These are phyloP conservation scores for Brassica juncea DNA, from an alignment of 345 rosid genomes.

Conservation along the genomic window DNA sequence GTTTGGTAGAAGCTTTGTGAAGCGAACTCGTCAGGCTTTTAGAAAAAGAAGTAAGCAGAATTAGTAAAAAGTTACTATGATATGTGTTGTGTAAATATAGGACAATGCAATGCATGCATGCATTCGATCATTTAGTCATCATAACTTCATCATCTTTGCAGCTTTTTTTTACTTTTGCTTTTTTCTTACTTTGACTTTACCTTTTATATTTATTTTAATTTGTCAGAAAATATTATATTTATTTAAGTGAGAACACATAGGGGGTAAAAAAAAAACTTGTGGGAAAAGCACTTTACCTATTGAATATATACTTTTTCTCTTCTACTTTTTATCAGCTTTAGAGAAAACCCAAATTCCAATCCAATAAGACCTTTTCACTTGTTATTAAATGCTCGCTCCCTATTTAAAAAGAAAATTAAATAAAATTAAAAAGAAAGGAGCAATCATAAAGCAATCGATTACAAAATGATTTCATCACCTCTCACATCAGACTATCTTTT, in stretches of 20 bases:
- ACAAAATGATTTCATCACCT: conserved; percentile 50
- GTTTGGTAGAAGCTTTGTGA: neutral
- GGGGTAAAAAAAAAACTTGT: conserved; percentile 11
- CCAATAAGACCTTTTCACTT: conserved; percentile 7
- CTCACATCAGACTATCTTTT: conserved; percentile 48
- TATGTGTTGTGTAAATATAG: conserved; percentile 23
- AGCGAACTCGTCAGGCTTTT: neutral
- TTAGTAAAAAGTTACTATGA: conserved; percentile 26
- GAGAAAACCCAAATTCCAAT: conserved; percentile 26
- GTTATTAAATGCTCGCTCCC: conserved; percentile 25
- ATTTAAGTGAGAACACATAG: conserved; percentile 26
- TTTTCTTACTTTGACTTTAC: conserved; percentile 42
- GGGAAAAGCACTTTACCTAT: conserved; percentile 42
- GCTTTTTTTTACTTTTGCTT: conserved; percentile 39
- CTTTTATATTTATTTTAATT: conserved; percentile 11
- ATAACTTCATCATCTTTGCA: conserved; percentile 41
- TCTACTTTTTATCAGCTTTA: conserved; percentile 31
- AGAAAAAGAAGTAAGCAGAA: conserved; percentile 26
- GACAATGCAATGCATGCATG: conserved; percentile 44
- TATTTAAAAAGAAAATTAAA: neutral
- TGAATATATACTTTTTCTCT: conserved; percentile 21
- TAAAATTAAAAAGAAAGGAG: conserved; percentile 1
- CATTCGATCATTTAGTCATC: conserved; percentile 42
- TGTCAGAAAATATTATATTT: conserved; percentile 32
- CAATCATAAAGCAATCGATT: conserved; percentile 53